Evolutionary conservation across 1,284 basidiomycete genomes (phyloP).

Genomic region (Ceratobasidium sp.): DNA sequence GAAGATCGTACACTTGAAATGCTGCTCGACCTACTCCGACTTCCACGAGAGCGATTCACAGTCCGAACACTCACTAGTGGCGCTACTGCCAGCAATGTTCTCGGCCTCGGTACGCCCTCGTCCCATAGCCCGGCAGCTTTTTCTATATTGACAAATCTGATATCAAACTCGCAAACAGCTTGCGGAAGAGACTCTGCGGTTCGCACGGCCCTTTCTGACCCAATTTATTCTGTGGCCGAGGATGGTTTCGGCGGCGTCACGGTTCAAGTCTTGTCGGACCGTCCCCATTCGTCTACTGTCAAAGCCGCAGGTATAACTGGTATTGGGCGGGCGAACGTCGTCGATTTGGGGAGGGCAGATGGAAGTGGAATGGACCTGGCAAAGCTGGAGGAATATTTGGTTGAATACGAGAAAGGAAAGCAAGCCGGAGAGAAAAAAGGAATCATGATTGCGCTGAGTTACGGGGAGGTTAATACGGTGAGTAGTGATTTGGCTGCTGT

Average conservation of each 20-base stretch:
- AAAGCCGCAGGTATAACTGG: slow-evolving; percentile 64
- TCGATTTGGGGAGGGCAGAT: slow-evolving; percentile 55
- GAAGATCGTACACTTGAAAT: slow-evolving; percentile 60
- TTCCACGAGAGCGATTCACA: slow-evolving; percentile 56
- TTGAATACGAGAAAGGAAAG: slow-evolving; percentile 30
- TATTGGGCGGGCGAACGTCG: slow-evolving; percentile 59
- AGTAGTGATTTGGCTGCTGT: too few relatives aligned
- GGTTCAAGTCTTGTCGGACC: slow-evolving; percentile 60
- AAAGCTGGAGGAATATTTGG: slow-evolving; percentile 53
- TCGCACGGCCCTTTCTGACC: slow-evolving; percentile 51
- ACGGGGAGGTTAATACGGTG: slow-evolving; percentile 66
- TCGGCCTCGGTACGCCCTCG: slow-evolving; percentile 59
- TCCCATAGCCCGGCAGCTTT: background rate
- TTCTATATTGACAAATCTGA: background rate
- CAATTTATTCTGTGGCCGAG: slow-evolving; percentile 59
- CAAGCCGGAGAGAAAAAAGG: background rate
- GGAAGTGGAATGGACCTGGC: slow-evolving; percentile 59
- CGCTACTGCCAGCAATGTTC: slow-evolving; percentile 63
- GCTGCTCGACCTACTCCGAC: slow-evolving; percentile 60
- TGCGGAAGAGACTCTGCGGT: slow-evolving; percentile 58
- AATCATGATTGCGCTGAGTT: slow-evolving; percentile 58
- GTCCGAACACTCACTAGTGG: slow-evolving; percentile 64
- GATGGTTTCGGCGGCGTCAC: slow-evolving; percentile 58
- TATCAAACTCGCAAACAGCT: slow-evolving; percentile 49
- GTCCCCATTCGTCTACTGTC: slow-evolving; percentile 62